phyloP scores from a whole-genome alignment of 768 basidiomycete genomes.

The Chalciporus sphaerocephalus region DNA sequence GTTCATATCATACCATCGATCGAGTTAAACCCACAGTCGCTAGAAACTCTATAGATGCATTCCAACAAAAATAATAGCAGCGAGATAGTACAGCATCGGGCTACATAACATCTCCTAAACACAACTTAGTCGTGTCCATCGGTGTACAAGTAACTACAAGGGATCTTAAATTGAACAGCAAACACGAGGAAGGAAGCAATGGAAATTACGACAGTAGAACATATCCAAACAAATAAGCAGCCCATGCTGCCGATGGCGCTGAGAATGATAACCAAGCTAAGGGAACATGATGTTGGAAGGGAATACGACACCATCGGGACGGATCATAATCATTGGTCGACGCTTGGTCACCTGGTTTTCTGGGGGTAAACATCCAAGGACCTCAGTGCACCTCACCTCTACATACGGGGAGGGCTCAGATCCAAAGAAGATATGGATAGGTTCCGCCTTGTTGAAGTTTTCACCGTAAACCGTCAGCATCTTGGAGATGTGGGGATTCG shows the following conservation, averaged over 20 bases:
- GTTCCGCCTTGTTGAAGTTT: constrained; percentile 81
- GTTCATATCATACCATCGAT: too few species aligned
- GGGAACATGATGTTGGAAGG: constrained; percentile 81
- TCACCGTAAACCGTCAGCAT: constrained; percentile 87
- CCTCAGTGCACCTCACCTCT: constrained; percentile 84
- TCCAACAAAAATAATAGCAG: constrained; percentile 10
- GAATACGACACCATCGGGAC: constrained; percentile 83
- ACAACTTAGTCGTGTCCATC: constrained; percentile 24
- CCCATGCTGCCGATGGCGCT: constrained; percentile 28
- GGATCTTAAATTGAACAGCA: constrained; percentile 29
- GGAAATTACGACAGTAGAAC: constrained; percentile 20
- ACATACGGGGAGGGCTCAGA: constrained; percentile 82
- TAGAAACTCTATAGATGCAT: constrained; percentile 18
- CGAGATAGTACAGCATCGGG: constrained; percentile 25
- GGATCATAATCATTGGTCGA: constrained; percentile 75
- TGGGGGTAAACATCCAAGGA: constrained; percentile 75
- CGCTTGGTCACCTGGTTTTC: constrained; percentile 64
- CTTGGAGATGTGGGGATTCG: constrained; percentile 72
- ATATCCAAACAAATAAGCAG: constrained; percentile 18
- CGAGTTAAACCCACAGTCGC: too few species aligned
- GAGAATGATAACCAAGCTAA: constrained; percentile 35
- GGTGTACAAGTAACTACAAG: constrained; percentile 31
- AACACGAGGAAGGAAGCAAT: constrained; percentile 9
- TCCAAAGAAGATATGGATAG: constrained; percentile 81
- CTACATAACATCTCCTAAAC: constrained; percentile 29